Evolutionary conservation across 768 basidiomycete genomes (phyloP).

Genomic region (Suillus discolor): DNA sequence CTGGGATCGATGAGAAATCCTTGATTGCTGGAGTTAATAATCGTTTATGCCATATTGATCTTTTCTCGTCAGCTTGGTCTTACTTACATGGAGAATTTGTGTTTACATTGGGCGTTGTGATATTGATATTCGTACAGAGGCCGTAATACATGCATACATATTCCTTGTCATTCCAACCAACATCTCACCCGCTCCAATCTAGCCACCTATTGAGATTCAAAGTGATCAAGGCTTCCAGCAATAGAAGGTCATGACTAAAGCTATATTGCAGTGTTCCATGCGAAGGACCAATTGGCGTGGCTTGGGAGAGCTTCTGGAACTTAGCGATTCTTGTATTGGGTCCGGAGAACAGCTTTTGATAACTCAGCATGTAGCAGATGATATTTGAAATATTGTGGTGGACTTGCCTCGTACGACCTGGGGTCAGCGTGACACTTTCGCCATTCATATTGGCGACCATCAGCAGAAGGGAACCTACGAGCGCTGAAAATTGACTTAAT

Average conservation of each 20-base stretch:
- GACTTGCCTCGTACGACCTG: conserved; percentile 63
- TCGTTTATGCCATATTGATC: conserved; percentile 24
- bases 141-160: conserved; percentile 33
- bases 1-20: conserved; percentile 43
- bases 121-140: conserved; percentile 36
- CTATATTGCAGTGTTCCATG: conserved; percentile 66
- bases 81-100: conserved; percentile 10
- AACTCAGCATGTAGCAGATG: conserved; percentile 4
- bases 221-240: conserved; percentile 65
- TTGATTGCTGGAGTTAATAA: conserved; percentile 24
- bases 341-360: conserved; percentile 36
- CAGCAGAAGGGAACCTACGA: conserved; percentile 58
- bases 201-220: conserved; percentile 77
- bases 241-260: conserved; percentile 60
- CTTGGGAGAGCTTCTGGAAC: conserved; percentile 55
- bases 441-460: conserved; percentile 69
- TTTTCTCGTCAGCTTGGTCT: conserved; percentile 17
- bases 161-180: conserved; percentile 16
- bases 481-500: conserved; percentile 43
- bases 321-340: conserved; percentile 55
- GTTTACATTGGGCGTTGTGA: conserved; percentile 9
- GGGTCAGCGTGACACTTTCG: conserved; percentile 49
- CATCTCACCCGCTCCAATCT: conserved; percentile 44
- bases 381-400: conserved; percentile 1
- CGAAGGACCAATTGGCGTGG: conserved; percentile 62